These are phyloP conservation scores for Cronartium quercuum DNA, from an alignment of 1,284 basidiomycete genomes.

Conservation along the genomic window DNA sequence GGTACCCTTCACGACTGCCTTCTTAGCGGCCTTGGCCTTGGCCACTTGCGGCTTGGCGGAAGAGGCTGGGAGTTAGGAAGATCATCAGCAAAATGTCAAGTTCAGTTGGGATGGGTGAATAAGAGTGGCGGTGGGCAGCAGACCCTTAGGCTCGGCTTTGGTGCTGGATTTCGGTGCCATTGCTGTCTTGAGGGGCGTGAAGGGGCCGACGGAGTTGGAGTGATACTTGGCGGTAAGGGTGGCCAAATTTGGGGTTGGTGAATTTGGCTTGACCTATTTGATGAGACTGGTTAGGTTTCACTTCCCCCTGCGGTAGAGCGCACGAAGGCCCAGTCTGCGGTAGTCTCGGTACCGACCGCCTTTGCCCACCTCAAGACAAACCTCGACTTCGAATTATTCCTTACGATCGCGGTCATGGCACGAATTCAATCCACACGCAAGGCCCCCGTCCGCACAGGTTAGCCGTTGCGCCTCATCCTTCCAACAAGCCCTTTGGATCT, in stretches of 20 bases:
- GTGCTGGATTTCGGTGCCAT: slow-evolving; percentile 25
- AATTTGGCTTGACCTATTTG: slow-evolving; percentile 17
- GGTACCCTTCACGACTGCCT: slow-evolving; percentile 32
- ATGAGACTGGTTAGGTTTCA: slow-evolving; percentile 30
- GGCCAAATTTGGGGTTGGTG: not conserved
- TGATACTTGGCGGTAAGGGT: not conserved
- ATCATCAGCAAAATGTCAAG: not conserved
- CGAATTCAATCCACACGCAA: slow-evolving; percentile 29
- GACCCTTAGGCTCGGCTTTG: slow-evolving; percentile 26
- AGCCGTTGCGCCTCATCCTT: not conserved
- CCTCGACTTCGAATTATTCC: not conserved
- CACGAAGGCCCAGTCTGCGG: not conserved
- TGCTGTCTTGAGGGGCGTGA: slow-evolving; percentile 18
- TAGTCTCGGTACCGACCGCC: not conserved
- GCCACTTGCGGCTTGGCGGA: slow-evolving; percentile 37
- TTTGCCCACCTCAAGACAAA: not conserved
- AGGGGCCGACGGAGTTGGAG: not conserved
- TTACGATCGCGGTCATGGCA: slow-evolving; percentile 13
- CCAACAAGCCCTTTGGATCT: not conserved
- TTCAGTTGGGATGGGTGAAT: not conserved
- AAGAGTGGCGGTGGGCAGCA: not conserved
- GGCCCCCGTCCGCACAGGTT: slow-evolving; percentile 32
- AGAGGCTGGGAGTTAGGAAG: slow-evolving; percentile 1
- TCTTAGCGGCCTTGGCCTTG: slow-evolving; percentile 38
- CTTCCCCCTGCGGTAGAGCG: not conserved